A percentile compares a stretch with the other conserved stretches of the same genome.
Conservation (phyloP, 2,329 filamentous ascomycete species). For the Aspergillus quadricinctus region DNA sequence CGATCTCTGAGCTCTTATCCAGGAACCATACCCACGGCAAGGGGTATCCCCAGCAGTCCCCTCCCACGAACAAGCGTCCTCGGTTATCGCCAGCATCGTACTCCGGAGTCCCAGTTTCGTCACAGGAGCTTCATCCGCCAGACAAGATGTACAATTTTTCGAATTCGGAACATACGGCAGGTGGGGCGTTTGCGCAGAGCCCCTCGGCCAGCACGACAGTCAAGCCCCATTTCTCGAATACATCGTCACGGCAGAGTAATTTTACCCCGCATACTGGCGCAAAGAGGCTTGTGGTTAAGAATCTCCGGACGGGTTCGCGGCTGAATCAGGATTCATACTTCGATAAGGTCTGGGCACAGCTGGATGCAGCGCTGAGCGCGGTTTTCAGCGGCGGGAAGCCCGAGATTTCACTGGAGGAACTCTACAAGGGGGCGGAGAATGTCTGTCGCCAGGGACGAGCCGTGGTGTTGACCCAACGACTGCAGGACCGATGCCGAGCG, state of each 20-base stretch:
- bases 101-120: slow-evolving; percentile 8
- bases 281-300: slow-evolving; percentile 90
- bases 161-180: slow-evolving; percentile 34
- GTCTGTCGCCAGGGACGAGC: slow-evolving; percentile 76
- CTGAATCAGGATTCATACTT: slow-evolving; percentile 74
- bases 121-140: slow-evolving; percentile 21
- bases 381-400: slow-evolving; percentile 66
- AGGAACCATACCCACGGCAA: slow-evolving; percentile 23
- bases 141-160: slow-evolving; percentile 54
- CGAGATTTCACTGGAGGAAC: slow-evolving; percentile 72
- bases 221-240: slow-evolving; percentile 26
- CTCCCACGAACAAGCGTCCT: slow-evolving; percentile 40
- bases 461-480: slow-evolving; percentile 60
- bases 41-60: slow-evolving; percentile 17
- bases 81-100: slow-evolving; percentile 28
- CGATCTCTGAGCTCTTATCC: slow-evolving; percentile 45
- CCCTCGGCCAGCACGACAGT: slow-evolving; percentile 27
- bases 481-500: slow-evolving; percentile 62
- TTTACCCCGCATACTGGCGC: slow-evolving; percentile 74
- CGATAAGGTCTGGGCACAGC: slow-evolving; percentile 66
- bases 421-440: slow-evolving; percentile 90
- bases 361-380: slow-evolving; percentile 66
- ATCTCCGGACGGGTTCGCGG: slow-evolving; percentile 64
- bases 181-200: slow-evolving; percentile 45
- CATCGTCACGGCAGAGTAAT: slow-evolving; percentile 35